Evolutionary conservation across 1,139 yeast genomes (phyloP).

Genomic region (Suzukiozyma palmioleophila): DNA sequence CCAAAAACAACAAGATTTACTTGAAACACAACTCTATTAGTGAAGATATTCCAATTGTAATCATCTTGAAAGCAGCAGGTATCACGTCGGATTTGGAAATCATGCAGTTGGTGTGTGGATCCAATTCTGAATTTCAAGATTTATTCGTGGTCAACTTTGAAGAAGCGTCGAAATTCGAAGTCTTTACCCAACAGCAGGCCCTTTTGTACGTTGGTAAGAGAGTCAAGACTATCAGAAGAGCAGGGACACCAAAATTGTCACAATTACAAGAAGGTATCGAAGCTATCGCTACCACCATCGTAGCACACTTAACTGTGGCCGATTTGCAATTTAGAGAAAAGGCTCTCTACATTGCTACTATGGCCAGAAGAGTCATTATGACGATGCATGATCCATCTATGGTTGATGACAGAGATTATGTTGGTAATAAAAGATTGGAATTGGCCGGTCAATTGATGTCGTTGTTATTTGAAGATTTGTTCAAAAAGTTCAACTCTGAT

Average conservation of each 20-base stretch:
- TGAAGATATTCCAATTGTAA: conserved; percentile 93
- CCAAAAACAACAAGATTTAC: conserved; percentile 85
- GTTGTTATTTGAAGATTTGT: conserved; percentile 88
- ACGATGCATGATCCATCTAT: conserved; percentile 91
- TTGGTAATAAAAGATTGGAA: conserved; percentile 95
- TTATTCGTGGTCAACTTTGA: conserved; percentile 89
- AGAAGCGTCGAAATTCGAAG: conserved; percentile 83
- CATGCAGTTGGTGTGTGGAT: conserved; percentile 90
- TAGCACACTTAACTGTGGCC: conserved; percentile 88
- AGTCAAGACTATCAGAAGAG: conserved; percentile 87
- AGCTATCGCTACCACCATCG: conserved; percentile 92
- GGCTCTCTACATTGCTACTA: conserved; percentile 89
- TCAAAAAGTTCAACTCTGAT: conserved; percentile 91
- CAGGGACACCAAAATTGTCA: conserved; percentile 75
- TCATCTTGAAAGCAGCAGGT: conserved; percentile 94
- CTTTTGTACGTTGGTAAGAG: conserved; percentile 84
- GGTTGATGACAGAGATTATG: conserved; percentile 98
- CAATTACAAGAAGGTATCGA: conserved; percentile 93
- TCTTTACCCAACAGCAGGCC: conserved; percentile 92
- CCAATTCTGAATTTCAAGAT: conserved; percentile 84
- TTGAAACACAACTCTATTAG: conserved; percentile 91
- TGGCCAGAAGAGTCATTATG: conserved; percentile 95
- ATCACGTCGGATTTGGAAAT: conserved; percentile 89
- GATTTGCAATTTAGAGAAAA: conserved; percentile 90
- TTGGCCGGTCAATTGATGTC: conserved; percentile 97